These are phyloP conservation scores for Apiotrichum laibachii DNA, from an alignment of 1,284 basidiomycete genomes.

Conservation along the genomic window DNA sequence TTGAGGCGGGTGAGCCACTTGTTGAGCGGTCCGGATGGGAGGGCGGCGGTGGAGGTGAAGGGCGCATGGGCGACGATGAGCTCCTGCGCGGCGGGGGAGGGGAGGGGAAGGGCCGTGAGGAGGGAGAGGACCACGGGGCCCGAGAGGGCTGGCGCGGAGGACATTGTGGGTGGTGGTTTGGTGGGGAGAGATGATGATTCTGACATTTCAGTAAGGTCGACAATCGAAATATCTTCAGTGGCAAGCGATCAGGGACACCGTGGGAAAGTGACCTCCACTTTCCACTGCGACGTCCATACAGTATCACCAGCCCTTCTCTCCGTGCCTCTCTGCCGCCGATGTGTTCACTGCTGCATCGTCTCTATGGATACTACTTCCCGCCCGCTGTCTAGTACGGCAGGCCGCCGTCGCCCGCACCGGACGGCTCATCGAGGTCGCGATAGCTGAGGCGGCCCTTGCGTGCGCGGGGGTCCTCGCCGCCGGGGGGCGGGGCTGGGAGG, in stretches of 20 bases:
- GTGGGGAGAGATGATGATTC: background rate
- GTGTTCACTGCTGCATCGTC: background rate
- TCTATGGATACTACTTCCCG: background rate
- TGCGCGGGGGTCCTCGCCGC: slow-evolving; percentile 48
- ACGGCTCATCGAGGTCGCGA: slow-evolving; percentile 46
- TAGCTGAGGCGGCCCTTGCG: slow-evolving; percentile 46
- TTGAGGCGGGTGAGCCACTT: slow-evolving; percentile 44
- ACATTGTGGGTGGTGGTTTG: background rate
- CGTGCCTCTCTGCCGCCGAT: background rate
- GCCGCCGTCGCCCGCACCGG: slow-evolving; percentile 40
- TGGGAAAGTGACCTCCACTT: slow-evolving; percentile 3
- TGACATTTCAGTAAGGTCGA: background rate
- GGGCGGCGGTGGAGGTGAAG: slow-evolving; percentile 32
- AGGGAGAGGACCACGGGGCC: slow-evolving; percentile 21
- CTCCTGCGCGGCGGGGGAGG: slow-evolving; percentile 28
- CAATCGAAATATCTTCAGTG: background rate
- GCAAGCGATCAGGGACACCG: background rate
- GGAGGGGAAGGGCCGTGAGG: slow-evolving; percentile 32
- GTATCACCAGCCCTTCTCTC: too few relatives aligned
- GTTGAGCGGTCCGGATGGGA: slow-evolving; percentile 23
- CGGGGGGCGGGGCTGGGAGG: slow-evolving; percentile 32
- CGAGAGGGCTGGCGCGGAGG: background rate
- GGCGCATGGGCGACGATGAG: slow-evolving; percentile 34
- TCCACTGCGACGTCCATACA: background rate
- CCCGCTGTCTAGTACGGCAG: slow-evolving; percentile 39